Evolutionary conservation across 2,329 filamentous ascomycete genomes (phyloP), one percentile per base, ranked within the genome.

Genomic region (Neopestalotiopsis sp.): DNA sequence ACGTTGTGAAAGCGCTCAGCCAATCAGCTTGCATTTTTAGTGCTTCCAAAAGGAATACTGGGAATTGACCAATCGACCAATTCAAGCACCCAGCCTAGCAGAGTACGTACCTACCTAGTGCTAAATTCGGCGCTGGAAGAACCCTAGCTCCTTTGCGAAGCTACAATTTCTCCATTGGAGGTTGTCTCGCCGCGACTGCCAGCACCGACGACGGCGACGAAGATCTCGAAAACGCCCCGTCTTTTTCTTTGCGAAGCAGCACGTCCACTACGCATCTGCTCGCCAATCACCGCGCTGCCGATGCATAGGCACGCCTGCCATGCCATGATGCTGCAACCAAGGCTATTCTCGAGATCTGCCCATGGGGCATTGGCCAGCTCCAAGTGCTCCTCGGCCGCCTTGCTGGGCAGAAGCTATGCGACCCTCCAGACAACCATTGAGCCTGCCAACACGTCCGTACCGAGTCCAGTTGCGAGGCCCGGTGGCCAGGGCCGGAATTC

Each of bases 241-340:
- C 28, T 34, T 6, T 40, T 28, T 28, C 24, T 28, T 20, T 24
- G 30, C 32, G 30, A 30, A 30, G 24, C 24, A 12, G 13, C 59
- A 34, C 34, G 59, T n/a, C 59, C 14, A 62, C 12, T 38, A n/a
- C 32, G 32, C 28, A 59, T 59, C 30, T 59, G 28, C 34, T 62
- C 24, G 59, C 59, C 17, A 38, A 28, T 38, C 9, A 34, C 32
- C 40, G 32, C 45, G 24, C 45, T 40, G 62, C 40, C 40, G 34
- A 34, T 57, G 49, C 32, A 56, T 24, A 40, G 52, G 28, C 20
- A 58, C 56, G 61, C 49, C 66, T 66, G 69, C 59, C 24, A 73
- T 75, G 73, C 68, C 70, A 76, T 74, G 70, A 78, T 78, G 77
- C 68, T 78, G 72, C 77, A 78, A 72, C 76, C 77, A 67, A 71